Conservation (phyloP, 2,329 filamentous ascomycete species). For the Monilinia fructicola region DNA sequence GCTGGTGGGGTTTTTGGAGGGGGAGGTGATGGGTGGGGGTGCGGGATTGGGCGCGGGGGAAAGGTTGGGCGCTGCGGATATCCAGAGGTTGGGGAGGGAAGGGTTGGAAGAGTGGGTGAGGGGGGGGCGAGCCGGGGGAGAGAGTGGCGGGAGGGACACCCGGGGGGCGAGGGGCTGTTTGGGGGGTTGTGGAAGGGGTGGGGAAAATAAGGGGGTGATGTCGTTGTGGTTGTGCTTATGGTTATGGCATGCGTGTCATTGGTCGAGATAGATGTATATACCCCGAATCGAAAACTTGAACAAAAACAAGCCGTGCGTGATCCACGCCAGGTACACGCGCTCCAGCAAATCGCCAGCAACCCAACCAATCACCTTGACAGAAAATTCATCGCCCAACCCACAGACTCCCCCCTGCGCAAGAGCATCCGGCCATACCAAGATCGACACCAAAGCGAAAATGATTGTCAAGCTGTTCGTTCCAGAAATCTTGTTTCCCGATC, state of each 20-base stretch:
- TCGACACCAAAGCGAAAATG: too few relatives aligned
- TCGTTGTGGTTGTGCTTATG: neutral
- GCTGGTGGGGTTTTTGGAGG: conserved; percentile 50
- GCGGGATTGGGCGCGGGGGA: neutral
- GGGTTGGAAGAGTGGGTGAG: conserved; percentile 12
- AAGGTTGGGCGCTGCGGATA: conserved; percentile 2
- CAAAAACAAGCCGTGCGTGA: too few relatives aligned
- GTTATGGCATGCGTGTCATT: neutral
- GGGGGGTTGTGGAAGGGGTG: conserved; percentile 7
- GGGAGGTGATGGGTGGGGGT: neutral
- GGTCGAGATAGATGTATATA: neutral
- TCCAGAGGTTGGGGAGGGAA: conserved; percentile 2
- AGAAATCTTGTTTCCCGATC: too few relatives aligned
- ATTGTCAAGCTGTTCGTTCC: too few relatives aligned
- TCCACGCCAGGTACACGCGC: too few relatives aligned
- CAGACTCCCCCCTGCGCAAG: too few relatives aligned
- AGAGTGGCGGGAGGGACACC: conserved; percentile 1
- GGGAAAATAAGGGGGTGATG: neutral
- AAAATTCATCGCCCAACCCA: too few relatives aligned
- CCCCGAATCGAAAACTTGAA: too few relatives aligned
- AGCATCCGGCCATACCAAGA: too few relatives aligned
- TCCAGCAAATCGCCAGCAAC: too few relatives aligned
- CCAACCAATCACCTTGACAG: too few relatives aligned
- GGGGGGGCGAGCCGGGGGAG: conserved; percentile 6
- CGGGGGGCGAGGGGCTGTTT: neutral